Conservation (phyloP, 768 basidiomycete species). For the Mycena kentingensis region DNA sequence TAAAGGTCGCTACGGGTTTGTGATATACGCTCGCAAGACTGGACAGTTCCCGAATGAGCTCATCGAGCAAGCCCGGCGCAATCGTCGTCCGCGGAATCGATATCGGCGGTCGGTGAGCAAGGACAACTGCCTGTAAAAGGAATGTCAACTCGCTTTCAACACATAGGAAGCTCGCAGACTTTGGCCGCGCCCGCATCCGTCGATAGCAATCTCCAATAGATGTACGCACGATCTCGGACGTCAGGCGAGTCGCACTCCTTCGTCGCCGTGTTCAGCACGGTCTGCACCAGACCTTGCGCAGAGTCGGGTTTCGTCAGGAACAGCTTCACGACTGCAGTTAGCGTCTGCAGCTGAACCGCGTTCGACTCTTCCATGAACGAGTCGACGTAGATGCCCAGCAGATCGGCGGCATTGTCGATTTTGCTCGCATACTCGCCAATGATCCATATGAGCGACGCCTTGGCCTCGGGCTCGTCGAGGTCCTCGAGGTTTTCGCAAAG, state of each 20-base stretch:
- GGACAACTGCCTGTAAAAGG: slow-evolving; percentile 66
- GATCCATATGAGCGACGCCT: slow-evolving; percentile 98
- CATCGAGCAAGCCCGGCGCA: slow-evolving; percentile 82
- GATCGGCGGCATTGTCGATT: slow-evolving; percentile 95
- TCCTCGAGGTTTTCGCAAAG: slow-evolving; percentile 95
- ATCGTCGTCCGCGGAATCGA: slow-evolving; percentile 91
- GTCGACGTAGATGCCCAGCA: slow-evolving; percentile 88
- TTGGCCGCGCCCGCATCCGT: slow-evolving; percentile 96
- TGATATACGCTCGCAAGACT: slow-evolving; percentile 94
- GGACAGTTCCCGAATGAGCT: slow-evolving; percentile 87
- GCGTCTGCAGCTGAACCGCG: slow-evolving; percentile 78
- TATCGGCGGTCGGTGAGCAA: slow-evolving; percentile 91
- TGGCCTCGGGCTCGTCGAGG: slow-evolving; percentile 96
- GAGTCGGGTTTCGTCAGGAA: slow-evolving; percentile 94
- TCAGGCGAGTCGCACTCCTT: slow-evolving; percentile 97
- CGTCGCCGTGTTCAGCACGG: slow-evolving; percentile 90
- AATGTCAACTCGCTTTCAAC: not conserved
- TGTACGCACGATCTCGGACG: slow-evolving; percentile 95
- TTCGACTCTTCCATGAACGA: slow-evolving; percentile 93
- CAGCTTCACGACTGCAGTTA: slow-evolving; percentile 96
- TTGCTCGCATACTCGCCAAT: slow-evolving; percentile 98
- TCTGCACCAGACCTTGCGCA: slow-evolving; percentile 89
- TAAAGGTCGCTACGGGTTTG: slow-evolving; percentile 94
- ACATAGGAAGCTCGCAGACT: slow-evolving; percentile 41
- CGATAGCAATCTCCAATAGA: slow-evolving; percentile 94